Base-by-base conservation (phyloP, 108 stramenopile genomes). In the Skeletonema menzelii region DNA sequence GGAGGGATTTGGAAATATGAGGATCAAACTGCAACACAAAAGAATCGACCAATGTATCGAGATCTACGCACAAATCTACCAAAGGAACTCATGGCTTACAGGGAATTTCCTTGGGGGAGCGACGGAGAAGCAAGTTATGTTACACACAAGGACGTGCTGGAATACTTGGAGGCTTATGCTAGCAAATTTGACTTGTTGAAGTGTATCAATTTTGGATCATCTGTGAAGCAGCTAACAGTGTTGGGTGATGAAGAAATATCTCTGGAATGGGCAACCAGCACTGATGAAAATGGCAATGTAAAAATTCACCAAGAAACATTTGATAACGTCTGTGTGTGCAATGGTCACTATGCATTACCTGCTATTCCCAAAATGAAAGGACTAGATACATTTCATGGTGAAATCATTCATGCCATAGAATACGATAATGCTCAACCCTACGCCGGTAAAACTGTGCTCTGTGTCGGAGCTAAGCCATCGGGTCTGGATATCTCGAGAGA, bases 401-500 rank as follows among this genome's bases (percentile, higher is more conserved):
- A 64, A 17, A 57, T 88, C 13, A 74, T 95, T 47, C 96, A 98
- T 70, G 82, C 96, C 20, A 84, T 92, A 19, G 86, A 84, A 47
- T 98, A 98, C 70, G 95, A 98, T 62, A 70, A 83, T 49, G 91
- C 96, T 13, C 49, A 67, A 7, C 67, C 72, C 7, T 95, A 89
- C 58, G 57, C 40, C 0, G 88, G 70, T 12, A 53, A 88, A 56
- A 88, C 79, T 2, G 95, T 98, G 15, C 72, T 98, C 27, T 96
- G 95, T 72, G 73, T 98, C 14, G 97, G 97, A 22, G 93, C 90
- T 0, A 78, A 91, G 17, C 92, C 96, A 2, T 94, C 93, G 34
- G 97, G 96, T 1, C 73, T 84, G 2, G 97, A 98, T 71, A 79
- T 98, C 22, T 94, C 96, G 7, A 75, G 95, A 58, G 96, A 98